These are phyloP conservation scores for Fusarium pseudoanthophilum DNA, from an alignment of 2,329 filamentous ascomycete species.

Conservation along the genomic window DNA sequence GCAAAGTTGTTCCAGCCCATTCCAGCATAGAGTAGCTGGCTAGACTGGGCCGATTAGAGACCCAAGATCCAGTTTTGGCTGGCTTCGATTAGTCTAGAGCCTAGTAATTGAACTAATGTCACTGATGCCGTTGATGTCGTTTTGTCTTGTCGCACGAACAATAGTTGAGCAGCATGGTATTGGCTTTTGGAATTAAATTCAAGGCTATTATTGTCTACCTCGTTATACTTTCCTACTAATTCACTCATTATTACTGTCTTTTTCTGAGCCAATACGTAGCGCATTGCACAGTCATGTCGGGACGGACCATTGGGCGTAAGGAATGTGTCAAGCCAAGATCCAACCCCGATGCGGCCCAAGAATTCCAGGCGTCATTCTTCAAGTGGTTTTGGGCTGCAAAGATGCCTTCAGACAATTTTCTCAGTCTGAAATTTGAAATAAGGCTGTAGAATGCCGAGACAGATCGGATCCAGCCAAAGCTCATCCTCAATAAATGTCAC, in stretches of 20 bases:
- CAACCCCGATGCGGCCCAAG: not conserved
- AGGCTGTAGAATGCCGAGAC: not conserved
- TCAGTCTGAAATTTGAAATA: fast-evolving
- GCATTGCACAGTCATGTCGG: not conserved
- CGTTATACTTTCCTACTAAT: no score
- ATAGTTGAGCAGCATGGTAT: fast-evolving
- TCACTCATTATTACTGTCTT: no score
- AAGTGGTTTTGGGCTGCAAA: fast-evolving
- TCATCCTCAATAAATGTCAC: not conserved
- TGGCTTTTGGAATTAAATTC: fast-evolving
- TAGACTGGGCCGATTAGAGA: not conserved
- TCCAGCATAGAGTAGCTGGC: not conserved
- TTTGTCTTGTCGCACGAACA: not conserved
- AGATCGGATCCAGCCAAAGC: not conserved
- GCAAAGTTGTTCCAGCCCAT: not conserved
- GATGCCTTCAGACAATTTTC: fast-evolving
- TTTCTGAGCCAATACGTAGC: fast-evolving
- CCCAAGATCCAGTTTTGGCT: not conserved
- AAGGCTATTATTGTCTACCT: no score
- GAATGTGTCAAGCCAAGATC: not conserved
- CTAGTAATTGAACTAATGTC: fast-evolving
- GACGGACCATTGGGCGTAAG: not conserved
- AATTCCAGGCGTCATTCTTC: not conserved
- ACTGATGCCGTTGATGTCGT: no score
- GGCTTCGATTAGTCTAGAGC: not conserved